Evolutionary conservation across 345 rosid genomes (phyloP).

Genomic region (Populus ilicifolia): DNA sequence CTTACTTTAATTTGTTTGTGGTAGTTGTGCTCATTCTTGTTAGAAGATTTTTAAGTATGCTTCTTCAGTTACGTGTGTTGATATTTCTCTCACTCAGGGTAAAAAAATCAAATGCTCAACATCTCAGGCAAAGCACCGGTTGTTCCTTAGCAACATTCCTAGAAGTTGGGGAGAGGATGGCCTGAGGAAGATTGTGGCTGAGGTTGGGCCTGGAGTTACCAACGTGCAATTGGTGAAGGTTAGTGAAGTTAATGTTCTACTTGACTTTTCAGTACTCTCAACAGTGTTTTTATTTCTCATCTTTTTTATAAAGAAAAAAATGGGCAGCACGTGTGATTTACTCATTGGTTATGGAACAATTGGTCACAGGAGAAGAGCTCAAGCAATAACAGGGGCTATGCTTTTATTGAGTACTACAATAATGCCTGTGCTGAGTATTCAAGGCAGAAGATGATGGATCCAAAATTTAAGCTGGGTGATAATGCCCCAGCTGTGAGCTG

Average conservation of each 20-base stretch:
- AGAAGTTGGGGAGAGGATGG: constrained; percentile 68
- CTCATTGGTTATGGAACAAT: constrained; percentile 17
- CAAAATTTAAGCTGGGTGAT: constrained; percentile 75
- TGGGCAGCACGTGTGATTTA: neutral
- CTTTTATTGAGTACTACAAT: constrained; percentile 82
- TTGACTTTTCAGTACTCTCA: neutral
- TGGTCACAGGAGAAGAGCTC: constrained; percentile 63
- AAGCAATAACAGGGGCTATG: constrained; percentile 77
- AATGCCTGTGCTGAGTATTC: constrained; percentile 92
- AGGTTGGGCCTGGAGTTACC: constrained; percentile 79
- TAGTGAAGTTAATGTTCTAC: constrained; percentile 9
- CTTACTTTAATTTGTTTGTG: constrained; percentile 7
- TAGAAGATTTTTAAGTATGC: neutral
- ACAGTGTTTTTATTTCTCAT: neutral
- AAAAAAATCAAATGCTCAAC: constrained; percentile 73
- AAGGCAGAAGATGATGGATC: constrained; percentile 74
- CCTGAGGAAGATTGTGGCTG: constrained; percentile 53
- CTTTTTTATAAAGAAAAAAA: neutral
- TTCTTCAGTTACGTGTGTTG: constrained; percentile 10
- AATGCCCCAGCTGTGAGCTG: constrained; percentile 94
- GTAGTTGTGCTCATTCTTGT: neutral
- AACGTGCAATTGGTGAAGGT: constrained; percentile 79
- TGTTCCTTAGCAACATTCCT: constrained; percentile 91
- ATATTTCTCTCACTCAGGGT: constrained; percentile 47
- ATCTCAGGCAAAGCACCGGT: constrained; percentile 72